A percentile compares a stretch with the other conserved stretches of the same genome.
phyloP scores from a whole-genome alignment of 2,329 filamentous ascomycete genomes.

The Trichothecium sympodiale region DNA sequence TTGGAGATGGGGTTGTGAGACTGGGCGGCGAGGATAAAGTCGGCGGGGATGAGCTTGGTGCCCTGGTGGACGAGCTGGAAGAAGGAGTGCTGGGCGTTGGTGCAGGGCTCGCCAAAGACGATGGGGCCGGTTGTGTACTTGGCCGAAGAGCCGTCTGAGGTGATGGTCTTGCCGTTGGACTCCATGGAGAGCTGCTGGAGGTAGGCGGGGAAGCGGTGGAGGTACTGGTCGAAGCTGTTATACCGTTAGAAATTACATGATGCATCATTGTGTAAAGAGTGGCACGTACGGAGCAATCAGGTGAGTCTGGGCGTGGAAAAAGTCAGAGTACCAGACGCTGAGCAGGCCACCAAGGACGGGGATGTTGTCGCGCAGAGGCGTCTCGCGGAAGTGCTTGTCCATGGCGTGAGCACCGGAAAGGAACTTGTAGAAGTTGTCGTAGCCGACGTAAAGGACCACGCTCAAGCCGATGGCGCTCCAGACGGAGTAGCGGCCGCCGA shows the following conservation, averaged over 20 bases:
- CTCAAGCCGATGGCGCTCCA: conserved; percentile 98
- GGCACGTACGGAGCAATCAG: conserved; percentile 76
- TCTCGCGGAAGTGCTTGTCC: conserved; percentile 94
- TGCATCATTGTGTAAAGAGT: neutral
- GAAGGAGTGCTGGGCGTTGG: conserved; percentile 99
- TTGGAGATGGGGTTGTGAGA: conserved; percentile 91
- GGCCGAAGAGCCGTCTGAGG: conserved; percentile 75
- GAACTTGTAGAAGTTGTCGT: conserved; percentile 96
- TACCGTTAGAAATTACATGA: conserved; percentile 2
- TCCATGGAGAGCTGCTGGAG: conserved; percentile 99
- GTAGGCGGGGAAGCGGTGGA: conserved; percentile 97
- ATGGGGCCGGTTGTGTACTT: conserved; percentile 97
- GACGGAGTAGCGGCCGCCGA: conserved; percentile 94
- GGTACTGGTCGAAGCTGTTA: conserved; percentile 86
- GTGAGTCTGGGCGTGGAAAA: conserved; percentile 96
- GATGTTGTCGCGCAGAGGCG: conserved; percentile 90
- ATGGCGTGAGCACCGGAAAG: conserved; percentile 89
- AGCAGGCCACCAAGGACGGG: conserved; percentile 83
- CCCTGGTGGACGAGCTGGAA: conserved; percentile 99
- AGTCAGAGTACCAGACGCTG: conserved; percentile 98
- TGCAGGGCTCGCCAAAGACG: conserved; percentile 95
- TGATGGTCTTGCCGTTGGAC: conserved; percentile 97
- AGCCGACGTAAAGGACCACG: conserved; percentile 90
- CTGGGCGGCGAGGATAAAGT: conserved; percentile 94
- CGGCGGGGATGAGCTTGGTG: conserved; percentile 95